Percentiles rank a stretch among this genome's conserved stretches.
Evolutionary conservation across 1,284 basidiomycete genomes (phyloP).

Genomic region (Malassezia furfur): DNA sequence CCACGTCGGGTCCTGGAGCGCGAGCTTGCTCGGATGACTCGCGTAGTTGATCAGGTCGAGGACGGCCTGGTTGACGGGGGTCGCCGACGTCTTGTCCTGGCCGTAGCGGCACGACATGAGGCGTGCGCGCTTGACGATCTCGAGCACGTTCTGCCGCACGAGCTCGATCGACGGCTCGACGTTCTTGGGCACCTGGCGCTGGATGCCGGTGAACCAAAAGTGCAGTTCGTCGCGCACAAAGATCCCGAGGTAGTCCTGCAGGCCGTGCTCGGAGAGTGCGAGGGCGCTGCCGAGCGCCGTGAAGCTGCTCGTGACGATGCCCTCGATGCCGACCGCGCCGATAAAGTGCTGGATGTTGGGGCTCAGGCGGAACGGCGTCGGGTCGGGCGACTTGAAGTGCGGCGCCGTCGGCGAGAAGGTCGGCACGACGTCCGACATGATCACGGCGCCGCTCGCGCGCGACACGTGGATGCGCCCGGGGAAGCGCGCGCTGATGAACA

Average conservation of each 20-base stretch:
- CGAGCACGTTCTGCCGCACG: slow-evolving; percentile 66
- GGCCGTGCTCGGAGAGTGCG: slow-evolving; percentile 79
- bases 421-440: slow-evolving; percentile 45
- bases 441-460: slow-evolving; percentile 52
- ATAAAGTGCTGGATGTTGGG: slow-evolving; percentile 93
- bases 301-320: slow-evolving; percentile 71
- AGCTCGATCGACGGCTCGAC: slow-evolving; percentile 55
- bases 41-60: slow-evolving; percentile 67
- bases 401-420: slow-evolving; percentile 56
- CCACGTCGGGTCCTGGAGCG: slow-evolving; percentile 51
- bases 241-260: slow-evolving; percentile 77
- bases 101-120: slow-evolving; percentile 73
- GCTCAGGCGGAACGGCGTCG: slow-evolving; percentile 91
- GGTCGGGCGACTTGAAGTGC: slow-evolving; percentile 67
- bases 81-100: slow-evolving; percentile 57
- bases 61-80: slow-evolving; percentile 60
- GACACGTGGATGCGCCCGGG: slow-evolving; percentile 82
- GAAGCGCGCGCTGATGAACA: slow-evolving; percentile 72
- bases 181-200: slow-evolving; percentile 26
- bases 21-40: slow-evolving; percentile 53
- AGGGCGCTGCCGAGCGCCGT: slow-evolving; percentile 84
- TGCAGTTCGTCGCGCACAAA: slow-evolving; percentile 89
- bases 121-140: slow-evolving; percentile 74
- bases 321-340: slow-evolving; percentile 79
- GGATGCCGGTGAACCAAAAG: slow-evolving; percentile 54